Evolutionary conservation across 176 grass and related monocot genomes (phyloP), one percentile per base, ranked within the genome.

Genomic region (Miscanthus lutarioriparius): DNA sequence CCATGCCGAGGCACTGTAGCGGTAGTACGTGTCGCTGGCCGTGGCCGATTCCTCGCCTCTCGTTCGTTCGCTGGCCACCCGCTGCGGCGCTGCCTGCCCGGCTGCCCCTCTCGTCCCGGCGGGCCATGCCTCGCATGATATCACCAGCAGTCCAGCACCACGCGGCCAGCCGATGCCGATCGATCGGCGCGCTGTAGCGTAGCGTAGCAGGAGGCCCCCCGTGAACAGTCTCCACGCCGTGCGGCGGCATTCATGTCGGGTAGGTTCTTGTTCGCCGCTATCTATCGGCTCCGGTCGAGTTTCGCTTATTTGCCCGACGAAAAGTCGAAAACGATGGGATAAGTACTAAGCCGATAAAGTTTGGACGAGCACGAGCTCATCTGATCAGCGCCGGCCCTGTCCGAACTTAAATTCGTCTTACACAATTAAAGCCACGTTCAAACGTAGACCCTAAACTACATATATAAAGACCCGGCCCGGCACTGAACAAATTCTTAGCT

Each of bases 1-100:
- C 64, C 78, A 80, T 67, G 77, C 77, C 61, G 41, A 8, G 38
- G 20, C 14, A 0, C 45, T 75, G 48, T 40, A 59, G 67, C 15
- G 0, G 2, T 7, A 4, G 49, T 53, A 7, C 25, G 77, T 6
- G 28, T 8, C 25, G 65, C 63, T 71, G 83, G 83, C 64, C 71
- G 71, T 86, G 88, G 83, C 73, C 79, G 67, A 13, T 58, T 40
- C 37, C 66, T 47, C 67, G 80, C 84, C 88, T 76, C 71, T 64
- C 56, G 65, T 71, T 41, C 56, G 6, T 5, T 48, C 19, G 10
- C 11, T 3, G 2, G 11, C 43, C 11, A 11, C 3, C 43, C 43
- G 56, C 49, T 19, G 72, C 38, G 10, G 20, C 10, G 9, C 27
- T 14, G 37, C 1, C 4, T 15, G 5, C 13, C 23, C n/a, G n/a